Evolutionary conservation across 163 green algal species (phyloP).

Genomic region (Scenedesmus sp.): DNA sequence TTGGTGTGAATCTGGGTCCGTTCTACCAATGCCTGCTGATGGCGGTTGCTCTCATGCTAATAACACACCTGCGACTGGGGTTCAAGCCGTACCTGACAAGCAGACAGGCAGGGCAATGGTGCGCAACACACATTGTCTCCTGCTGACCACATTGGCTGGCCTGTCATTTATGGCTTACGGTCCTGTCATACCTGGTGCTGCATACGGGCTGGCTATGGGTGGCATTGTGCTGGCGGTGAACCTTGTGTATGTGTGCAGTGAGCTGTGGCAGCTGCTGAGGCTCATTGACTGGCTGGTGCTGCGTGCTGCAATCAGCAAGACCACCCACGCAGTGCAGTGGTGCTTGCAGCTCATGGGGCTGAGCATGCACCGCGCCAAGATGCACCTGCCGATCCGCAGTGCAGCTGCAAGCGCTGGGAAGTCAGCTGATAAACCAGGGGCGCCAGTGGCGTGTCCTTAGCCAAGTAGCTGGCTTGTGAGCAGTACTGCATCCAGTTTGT

Average conservation of each 20-base stretch:
- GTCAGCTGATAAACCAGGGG: too few species aligned
- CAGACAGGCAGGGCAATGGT: too few species aligned
- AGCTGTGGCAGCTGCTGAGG: constrained; percentile 6
- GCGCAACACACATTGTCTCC: background rate
- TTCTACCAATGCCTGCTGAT: constrained; percentile 10
- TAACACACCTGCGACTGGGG: background rate
- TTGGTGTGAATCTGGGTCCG: constrained; percentile 8
- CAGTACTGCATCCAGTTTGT: too few species aligned
- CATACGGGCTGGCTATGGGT: constrained; percentile 20
- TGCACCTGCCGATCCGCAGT: too few species aligned
- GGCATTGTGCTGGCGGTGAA: background rate
- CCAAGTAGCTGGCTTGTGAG: too few species aligned
- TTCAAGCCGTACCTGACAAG: background rate
- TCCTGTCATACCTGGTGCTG: too few species aligned
- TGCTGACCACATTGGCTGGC: constrained; percentile 1
- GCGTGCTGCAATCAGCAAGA: background rate
- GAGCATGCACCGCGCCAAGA: too few species aligned
- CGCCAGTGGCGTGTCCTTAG: too few species aligned
- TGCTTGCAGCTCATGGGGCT: too few species aligned
- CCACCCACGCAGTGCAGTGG: too few species aligned
- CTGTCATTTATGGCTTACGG: background rate
- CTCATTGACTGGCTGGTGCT: constrained; percentile 50
- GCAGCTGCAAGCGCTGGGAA: too few species aligned
- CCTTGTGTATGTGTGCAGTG: background rate
- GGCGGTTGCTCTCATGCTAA: constrained; percentile 61